These are phyloP conservation scores for Cytospora paraplurivora DNA, from an alignment of 2,329 filamentous ascomycete species.

Conservation along the genomic window DNA sequence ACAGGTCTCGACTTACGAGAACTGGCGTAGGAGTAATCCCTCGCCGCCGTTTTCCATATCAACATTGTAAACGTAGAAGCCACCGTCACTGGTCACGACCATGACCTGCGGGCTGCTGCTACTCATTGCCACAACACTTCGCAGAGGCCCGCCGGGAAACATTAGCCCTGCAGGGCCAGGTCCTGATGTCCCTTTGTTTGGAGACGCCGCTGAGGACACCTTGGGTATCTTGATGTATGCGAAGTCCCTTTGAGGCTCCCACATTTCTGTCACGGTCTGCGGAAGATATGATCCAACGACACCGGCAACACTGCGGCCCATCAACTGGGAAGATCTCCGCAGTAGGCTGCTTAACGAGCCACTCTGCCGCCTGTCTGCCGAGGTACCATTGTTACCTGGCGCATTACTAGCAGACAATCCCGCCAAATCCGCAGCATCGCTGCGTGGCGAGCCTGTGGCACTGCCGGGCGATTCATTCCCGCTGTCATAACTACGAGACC, in stretches of 20 bases:
- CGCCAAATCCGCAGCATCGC: slow-evolving; percentile 48
- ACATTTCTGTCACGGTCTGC: slow-evolving; percentile 93
- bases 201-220: slow-evolving; percentile 38
- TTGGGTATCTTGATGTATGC: slow-evolving; percentile 94
- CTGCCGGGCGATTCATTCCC: slow-evolving; percentile 54
- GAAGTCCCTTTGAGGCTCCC: slow-evolving; percentile 93
- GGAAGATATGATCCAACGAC: slow-evolving; percentile 91
- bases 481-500: slow-evolving; percentile 57
- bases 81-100: slow-evolving; percentile 95
- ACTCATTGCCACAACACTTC: slow-evolving; percentile 97
- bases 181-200: slow-evolving; percentile 32
- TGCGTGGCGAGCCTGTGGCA: slow-evolving; percentile 47
- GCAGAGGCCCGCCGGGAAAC: slow-evolving; percentile 57
- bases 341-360: slow-evolving; percentile 89
- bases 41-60: slow-evolving; percentile 94
- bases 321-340: slow-evolving; percentile 90
- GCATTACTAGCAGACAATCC: slow-evolving; percentile 32
- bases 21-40: slow-evolving; percentile 86
- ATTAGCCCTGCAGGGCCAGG: slow-evolving; percentile 30
- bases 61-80: slow-evolving; percentile 93
- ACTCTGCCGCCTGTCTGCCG: slow-evolving; percentile 54
- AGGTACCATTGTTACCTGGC: slow-evolving; percentile 33
- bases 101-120: slow-evolving; percentile 94
- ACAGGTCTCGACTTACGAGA: slow-evolving; percentile 68
- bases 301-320: slow-evolving; percentile 84